Conservation (phyloP, 2,329 filamentous ascomycete genomes). For the Hypomyces rosellus region DNA sequence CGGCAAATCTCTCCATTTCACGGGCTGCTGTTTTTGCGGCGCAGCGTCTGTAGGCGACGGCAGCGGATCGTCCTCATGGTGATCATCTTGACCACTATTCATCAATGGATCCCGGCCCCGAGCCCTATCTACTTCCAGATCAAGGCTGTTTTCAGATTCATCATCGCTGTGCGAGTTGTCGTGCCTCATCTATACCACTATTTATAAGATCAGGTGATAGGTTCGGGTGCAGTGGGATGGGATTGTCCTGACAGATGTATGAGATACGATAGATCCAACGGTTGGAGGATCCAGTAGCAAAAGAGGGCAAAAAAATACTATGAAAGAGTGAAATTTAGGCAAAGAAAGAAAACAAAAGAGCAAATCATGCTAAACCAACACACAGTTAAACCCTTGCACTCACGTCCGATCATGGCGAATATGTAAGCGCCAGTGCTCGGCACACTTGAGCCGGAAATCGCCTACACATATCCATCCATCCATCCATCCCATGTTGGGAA, state of each 20-base stretch:
- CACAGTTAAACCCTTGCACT: no score
- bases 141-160: slow-evolving; percentile 9
- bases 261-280: no score
- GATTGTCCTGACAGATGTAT: no score
- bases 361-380: slow-evolving; percentile 5
- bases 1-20: slow-evolving; percentile 63
- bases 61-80: background rate
- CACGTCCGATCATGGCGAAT: slow-evolving; percentile 10
- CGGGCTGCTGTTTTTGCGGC: slow-evolving; percentile 12
- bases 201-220: background rate
- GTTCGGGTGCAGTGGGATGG: background rate
- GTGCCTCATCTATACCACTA: slow-evolving; percentile 18
- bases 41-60: slow-evolving; percentile 1
- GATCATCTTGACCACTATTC: background rate
- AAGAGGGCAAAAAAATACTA: no score
- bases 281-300: no score
- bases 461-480: no score
- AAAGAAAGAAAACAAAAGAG: background rate
- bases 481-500: no score
- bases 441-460: slow-evolving; percentile 1
- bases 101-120: background rate
- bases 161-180: slow-evolving; percentile 12
- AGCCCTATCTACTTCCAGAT: slow-evolving; percentile 4
- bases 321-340: no score
- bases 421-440: slow-evolving; percentile 2